A percentile compares a stretch with the other conserved stretches of the same genome.
These are phyloP conservation scores for Fusarium neocosmosporiellum DNA, from an alignment of 2,329 filamentous ascomycete species.

Conservation along the genomic window DNA sequence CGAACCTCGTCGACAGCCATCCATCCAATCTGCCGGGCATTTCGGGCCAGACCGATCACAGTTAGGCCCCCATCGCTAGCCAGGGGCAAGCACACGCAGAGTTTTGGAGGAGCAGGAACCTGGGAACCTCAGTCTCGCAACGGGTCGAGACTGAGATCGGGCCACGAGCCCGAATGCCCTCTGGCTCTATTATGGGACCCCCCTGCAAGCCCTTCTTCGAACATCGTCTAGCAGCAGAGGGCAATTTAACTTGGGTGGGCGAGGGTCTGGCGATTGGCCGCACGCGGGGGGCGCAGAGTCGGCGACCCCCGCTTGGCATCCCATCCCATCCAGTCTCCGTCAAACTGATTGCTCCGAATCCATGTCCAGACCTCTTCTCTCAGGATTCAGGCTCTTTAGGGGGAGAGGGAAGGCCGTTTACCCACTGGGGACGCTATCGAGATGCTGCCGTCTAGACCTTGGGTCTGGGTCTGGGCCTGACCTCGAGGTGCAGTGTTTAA, in stretches of 20 bases:
- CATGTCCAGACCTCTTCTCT: slow-evolving; percentile 24
- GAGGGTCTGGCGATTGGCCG: slow-evolving; percentile 36
- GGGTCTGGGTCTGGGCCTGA: background rate
- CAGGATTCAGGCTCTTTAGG: slow-evolving; percentile 24
- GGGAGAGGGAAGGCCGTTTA: slow-evolving; percentile 6
- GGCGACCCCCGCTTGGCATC: slow-evolving; percentile 30
- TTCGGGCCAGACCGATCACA: slow-evolving; percentile 26
- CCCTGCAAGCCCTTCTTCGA: slow-evolving; percentile 10
- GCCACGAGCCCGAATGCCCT: slow-evolving; percentile 24
- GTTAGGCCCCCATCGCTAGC: slow-evolving; percentile 15
- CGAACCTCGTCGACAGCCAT: background rate
- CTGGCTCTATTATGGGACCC: background rate
- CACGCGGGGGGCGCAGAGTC: slow-evolving; percentile 15
- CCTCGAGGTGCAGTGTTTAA: background rate
- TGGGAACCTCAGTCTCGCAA: background rate
- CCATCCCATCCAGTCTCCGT: slow-evolving; percentile 14
- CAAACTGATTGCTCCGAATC: slow-evolving; percentile 23
- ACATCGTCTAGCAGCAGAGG: slow-evolving; percentile 15
- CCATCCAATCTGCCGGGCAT: slow-evolving; percentile 8
- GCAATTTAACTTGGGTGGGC: slow-evolving; percentile 42
- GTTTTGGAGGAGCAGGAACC: slow-evolving; percentile 6
- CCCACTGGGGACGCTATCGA: slow-evolving; percentile 28
- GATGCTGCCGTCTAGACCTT: slow-evolving; percentile 18
- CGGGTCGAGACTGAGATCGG: slow-evolving; percentile 26
- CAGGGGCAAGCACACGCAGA: slow-evolving; percentile 18